phyloP scores from a whole-genome alignment of 768 basidiomycete species.

The Tulasnella sp. region DNA sequence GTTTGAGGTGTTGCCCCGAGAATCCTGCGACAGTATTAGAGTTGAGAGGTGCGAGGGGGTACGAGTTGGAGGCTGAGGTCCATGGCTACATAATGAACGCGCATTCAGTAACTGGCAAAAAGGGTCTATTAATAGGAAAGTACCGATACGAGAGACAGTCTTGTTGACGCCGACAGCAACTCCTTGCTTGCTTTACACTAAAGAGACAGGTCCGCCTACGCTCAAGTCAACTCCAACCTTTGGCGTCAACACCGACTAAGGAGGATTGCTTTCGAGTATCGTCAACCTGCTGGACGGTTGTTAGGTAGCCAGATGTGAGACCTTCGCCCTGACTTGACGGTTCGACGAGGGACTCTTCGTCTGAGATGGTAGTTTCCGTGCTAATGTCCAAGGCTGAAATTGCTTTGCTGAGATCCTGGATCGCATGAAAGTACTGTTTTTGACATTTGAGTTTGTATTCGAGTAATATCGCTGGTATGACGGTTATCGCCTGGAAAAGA shows the following conservation, averaged over 20 bases:
- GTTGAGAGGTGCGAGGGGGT: neutral
- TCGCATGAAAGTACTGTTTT: slow-evolving; percentile 90
- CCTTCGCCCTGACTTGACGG: too few species aligned
- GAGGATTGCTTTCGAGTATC: too few species aligned
- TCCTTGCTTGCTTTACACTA: too few species aligned
- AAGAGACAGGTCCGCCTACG: too few species aligned
- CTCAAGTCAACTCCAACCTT: too few species aligned
- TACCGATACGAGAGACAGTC: neutral
- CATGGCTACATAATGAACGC: neutral
- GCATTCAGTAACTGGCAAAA: neutral
- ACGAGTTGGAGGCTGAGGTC: neutral
- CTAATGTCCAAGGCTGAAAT: slow-evolving; percentile 57
- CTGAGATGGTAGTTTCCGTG: slow-evolving; percentile 49
- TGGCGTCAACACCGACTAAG: too few species aligned
- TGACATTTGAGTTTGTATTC: neutral
- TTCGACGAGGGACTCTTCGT: too few species aligned
- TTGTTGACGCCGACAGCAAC: too few species aligned
- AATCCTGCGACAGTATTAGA: neutral
- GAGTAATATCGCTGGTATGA: too few species aligned
- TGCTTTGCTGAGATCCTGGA: slow-evolving; percentile 81
- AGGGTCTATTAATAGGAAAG: neutral
- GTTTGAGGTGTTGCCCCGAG: neutral
- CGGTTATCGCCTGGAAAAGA: slow-evolving; percentile 72
- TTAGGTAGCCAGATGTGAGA: too few species aligned
- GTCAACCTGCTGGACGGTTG: too few species aligned